Conservation (phyloP, 2,329 filamentous ascomycete species). For the Penicillium sp. region DNA sequence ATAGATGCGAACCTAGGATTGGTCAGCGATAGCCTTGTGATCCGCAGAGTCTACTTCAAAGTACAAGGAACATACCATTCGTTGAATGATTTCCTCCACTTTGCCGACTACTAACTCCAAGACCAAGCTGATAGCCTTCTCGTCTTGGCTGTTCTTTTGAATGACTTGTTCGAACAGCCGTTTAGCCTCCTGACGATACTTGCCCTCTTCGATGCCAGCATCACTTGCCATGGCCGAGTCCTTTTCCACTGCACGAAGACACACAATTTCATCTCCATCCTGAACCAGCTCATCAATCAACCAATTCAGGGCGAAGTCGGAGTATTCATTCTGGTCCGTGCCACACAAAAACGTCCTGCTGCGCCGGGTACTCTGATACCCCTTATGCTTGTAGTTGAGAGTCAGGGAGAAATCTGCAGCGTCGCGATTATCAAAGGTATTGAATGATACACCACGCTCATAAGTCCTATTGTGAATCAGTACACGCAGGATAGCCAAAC, state of each 20-base stretch:
- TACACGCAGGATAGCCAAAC: background rate
- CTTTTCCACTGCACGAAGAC: conserved; percentile 83
- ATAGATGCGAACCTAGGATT: conserved; percentile 78
- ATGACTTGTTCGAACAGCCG: conserved; percentile 75
- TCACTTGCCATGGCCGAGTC: conserved; percentile 71
- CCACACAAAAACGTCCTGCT: conserved; percentile 90
- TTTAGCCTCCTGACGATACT: conserved; percentile 76
- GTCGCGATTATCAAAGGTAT: conserved; percentile 70
- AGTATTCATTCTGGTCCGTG: conserved; percentile 88
- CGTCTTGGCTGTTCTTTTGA: conserved; percentile 75
- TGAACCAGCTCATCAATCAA: conserved; percentile 88
- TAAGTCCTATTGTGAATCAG: conserved; percentile 56
- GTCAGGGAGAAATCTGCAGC: conserved; percentile 76
- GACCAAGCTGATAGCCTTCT: conserved; percentile 79
- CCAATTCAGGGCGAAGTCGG: conserved; percentile 90
- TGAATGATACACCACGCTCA: conserved; percentile 71
- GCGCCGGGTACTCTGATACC: conserved; percentile 77
- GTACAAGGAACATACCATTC: conserved; percentile 65
- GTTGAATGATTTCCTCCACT: conserved; percentile 85
- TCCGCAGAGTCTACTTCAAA: background rate
- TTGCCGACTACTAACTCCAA: conserved; percentile 89
- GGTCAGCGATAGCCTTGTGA: conserved; percentile 16
- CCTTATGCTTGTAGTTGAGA: conserved; percentile 81
- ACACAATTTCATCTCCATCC: conserved; percentile 91
- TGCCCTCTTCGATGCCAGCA: conserved; percentile 63